Base-by-base conservation (phyloP, 306 rosid genomes). In the Astragalus membranaceus region DNA sequence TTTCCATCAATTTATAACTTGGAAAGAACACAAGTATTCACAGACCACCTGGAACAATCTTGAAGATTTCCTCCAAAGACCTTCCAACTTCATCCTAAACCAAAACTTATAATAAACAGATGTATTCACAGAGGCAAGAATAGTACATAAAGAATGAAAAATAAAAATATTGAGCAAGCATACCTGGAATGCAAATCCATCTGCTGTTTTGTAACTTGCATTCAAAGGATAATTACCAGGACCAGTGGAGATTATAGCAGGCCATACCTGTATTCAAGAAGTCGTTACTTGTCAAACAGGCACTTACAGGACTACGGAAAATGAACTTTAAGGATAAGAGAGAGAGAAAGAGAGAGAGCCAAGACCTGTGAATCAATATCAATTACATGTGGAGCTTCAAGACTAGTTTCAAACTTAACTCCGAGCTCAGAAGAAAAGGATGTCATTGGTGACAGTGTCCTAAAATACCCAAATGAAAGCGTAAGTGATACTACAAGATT, bases 361-460 rank as follows among this genome's bases (percentile, higher is more conserved):
- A 52, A 52, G 54, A 88, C 98, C 94, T 93, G 98, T 44, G 96
- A 81, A 58, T 87, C 87, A 80, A 85, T 79, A 81, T 87, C 94
- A 84, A 93, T 85, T 39, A 93, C 96, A 76, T 93, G 98, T 42
- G 98, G 94, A 76, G 98, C 97, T 85, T 93, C 97, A 48, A 93
- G 88, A 80, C 81, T 81, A 78, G 89, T 87, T 78, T 85, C 96
- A 78, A 93, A 93, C 74, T 84, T 87, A 81, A 85, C 83, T 72
- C 97, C 98, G 52, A 93, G 98, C 84, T 93, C 98, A 37, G 97
- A 90, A 77, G 98, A 84, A 80, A 93, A 93, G 39, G 97, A 88
- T 77, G 69, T 59, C 96, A 93, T 79, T 49, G 98, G 98, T 57
- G 98, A 93, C 81, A 93, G 80, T 15, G 98, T 93, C 85, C 98